Evolutionary conservation across 768 basidiomycete genomes (phyloP).

Genomic region (Rhizopogon rudus): DNA sequence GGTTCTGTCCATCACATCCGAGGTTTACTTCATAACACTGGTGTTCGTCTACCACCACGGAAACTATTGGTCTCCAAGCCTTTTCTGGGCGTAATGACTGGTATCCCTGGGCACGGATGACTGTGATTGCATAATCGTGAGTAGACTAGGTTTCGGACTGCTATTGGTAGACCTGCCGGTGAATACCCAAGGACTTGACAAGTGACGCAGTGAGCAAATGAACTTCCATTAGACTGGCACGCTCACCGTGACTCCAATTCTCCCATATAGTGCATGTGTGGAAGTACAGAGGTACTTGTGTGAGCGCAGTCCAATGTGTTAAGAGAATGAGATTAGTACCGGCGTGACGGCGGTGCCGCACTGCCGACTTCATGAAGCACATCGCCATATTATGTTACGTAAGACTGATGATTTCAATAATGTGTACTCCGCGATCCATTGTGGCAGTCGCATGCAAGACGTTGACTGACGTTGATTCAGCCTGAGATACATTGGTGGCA

Average conservation of each 20-base stretch:
- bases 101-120: conserved; percentile 35
- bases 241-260: neutral
- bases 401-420: too few species aligned
- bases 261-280: neutral
- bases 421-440: too few species aligned
- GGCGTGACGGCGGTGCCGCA: too few species aligned
- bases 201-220: neutral
- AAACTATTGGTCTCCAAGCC: conserved; percentile 64
- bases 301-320: too few species aligned
- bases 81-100: conserved; percentile 49
- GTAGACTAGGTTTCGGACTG: neutral
- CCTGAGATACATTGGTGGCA: too few species aligned
- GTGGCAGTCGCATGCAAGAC: too few species aligned
- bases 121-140: conserved; percentile 14
- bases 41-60: conserved; percentile 49
- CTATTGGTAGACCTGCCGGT: neutral
- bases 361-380: too few species aligned
- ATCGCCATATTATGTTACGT: too few species aligned
- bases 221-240: neutral
- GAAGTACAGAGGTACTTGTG: neutral
- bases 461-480: too few species aligned
- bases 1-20: conserved; percentile 66
- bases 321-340: too few species aligned
- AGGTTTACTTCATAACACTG: conserved; percentile 51
- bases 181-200: neutral